A percentile compares a stretch with the other conserved stretches of the same genome.
These are phyloP conservation scores for Gloeopeniophorella convolvens DNA, from an alignment of 768 basidiomycete genomes.

Conservation along the genomic window DNA sequence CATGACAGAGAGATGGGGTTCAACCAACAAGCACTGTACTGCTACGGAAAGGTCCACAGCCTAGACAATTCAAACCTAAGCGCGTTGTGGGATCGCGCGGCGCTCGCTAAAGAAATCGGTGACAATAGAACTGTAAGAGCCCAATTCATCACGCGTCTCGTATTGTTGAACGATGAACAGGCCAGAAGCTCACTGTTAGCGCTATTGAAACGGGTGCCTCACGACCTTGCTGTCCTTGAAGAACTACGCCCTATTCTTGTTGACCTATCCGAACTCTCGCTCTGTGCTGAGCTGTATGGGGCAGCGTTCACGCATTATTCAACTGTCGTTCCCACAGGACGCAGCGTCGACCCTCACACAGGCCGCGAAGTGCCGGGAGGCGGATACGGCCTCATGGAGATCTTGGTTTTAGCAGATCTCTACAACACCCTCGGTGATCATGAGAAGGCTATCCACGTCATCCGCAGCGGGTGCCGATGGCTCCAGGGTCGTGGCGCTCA, in stretches of 20 bases:
- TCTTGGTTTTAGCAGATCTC: slow-evolving; percentile 83
- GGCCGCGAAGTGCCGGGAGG: slow-evolving; percentile 25
- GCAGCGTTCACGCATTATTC: slow-evolving; percentile 70
- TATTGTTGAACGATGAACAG: slow-evolving; percentile 26
- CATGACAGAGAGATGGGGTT: slow-evolving; percentile 54
- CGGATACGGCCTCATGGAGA: slow-evolving; percentile 54
- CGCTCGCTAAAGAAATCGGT: slow-evolving; percentile 69
- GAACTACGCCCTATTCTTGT: slow-evolving; percentile 75
- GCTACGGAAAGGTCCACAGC: slow-evolving; percentile 75
- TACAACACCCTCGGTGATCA: slow-evolving; percentile 66
- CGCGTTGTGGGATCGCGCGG: slow-evolving; percentile 85
- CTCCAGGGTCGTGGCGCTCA: slow-evolving; percentile 75
- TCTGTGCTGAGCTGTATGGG: slow-evolving; percentile 63
- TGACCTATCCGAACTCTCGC: slow-evolving; percentile 58
- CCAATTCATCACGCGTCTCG: neutral
- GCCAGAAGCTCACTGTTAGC: slow-evolving; percentile 58
- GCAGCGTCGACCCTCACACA: slow-evolving; percentile 30
- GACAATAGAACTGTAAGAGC: slow-evolving; percentile 56
- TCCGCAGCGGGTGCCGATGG: slow-evolving; percentile 81
- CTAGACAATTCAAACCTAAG: slow-evolving; percentile 78
- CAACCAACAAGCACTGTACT: slow-evolving; percentile 86
- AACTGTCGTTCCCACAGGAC: slow-evolving; percentile 41
- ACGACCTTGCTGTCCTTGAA: slow-evolving; percentile 71
- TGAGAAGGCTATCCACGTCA: slow-evolving; percentile 57
- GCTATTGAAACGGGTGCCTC: slow-evolving; percentile 69